Percentiles rank a stretch among this genome's conserved stretches.
Evolutionary conservation across 805 yeast species (phyloP).

Genomic region (Myxozyma monticola): DNA sequence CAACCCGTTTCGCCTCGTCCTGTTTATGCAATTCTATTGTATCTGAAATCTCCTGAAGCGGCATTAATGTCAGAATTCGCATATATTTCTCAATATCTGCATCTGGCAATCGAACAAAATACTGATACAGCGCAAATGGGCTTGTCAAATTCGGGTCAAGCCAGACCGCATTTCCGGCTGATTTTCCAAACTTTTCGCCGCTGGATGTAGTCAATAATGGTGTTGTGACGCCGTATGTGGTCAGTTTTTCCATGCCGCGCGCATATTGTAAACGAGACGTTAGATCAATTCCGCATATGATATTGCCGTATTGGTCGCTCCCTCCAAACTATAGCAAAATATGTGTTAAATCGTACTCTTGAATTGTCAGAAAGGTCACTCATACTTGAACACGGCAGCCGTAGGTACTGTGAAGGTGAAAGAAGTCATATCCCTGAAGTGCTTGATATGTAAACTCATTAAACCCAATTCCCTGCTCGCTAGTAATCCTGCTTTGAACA

Average conservation of each 20-base stretch:
- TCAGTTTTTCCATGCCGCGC: conserved; percentile 22
- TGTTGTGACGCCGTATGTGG: conserved; percentile 76
- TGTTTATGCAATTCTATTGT: conserved; percentile 54
- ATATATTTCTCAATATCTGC: conserved; percentile 68
- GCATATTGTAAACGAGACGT: conserved; percentile 56
- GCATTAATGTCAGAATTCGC: conserved; percentile 76
- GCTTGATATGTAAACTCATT: conserved; percentile 93
- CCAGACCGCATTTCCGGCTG: conserved; percentile 95
- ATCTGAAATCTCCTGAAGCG: conserved; percentile 56
- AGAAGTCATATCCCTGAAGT: conserved; percentile 91
- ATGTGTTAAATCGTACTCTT: not conserved
- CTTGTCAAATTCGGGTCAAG: conserved; percentile 72
- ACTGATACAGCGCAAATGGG: conserved; percentile 78
- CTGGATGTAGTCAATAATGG: conserved; percentile 83
- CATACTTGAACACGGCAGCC: conserved; percentile 71
- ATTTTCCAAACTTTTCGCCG: conserved; percentile 94
- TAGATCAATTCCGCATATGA: conserved; percentile 91
- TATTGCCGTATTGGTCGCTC: conserved; percentile 97
- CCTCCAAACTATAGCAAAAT: conserved; percentile 58
- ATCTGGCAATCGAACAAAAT: conserved; percentile 77
- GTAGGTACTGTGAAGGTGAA: conserved; percentile 63
- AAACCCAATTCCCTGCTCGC: conserved; percentile 80
- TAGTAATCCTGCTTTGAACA: conserved; percentile 67
- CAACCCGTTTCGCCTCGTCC: conserved; percentile 65
- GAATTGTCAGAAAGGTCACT: no score